Conservation (phyloP, 441 rosid species). For the Gossypium gossypioides region DNA sequence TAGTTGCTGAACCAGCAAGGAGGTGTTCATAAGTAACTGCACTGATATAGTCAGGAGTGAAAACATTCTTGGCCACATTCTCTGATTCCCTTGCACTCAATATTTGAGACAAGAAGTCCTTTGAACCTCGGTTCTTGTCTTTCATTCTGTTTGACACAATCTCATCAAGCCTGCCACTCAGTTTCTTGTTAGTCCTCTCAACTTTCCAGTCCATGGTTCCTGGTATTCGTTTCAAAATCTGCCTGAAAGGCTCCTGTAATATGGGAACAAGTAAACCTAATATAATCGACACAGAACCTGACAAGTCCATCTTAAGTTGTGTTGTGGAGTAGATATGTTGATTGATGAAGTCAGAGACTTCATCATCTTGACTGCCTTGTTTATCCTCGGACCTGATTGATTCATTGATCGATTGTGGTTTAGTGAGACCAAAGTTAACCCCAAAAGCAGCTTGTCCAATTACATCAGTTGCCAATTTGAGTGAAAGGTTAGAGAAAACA, state of each 20-base stretch:
- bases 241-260: slow-evolving; percentile 84
- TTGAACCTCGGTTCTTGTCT: slow-evolving; percentile 40
- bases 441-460: slow-evolving; percentile 94
- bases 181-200: slow-evolving; percentile 44
- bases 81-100: slow-evolving; percentile 60
- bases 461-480: slow-evolving; percentile 73
- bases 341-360: slow-evolving; percentile 60
- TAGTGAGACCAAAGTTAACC: slow-evolving; percentile 69
- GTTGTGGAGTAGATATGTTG: slow-evolving; percentile 89
- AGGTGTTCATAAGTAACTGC: slow-evolving; percentile 87
- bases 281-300: slow-evolving; percentile 76
- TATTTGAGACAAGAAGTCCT: slow-evolving; percentile 70
- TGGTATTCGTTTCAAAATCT: slow-evolving; percentile 71
- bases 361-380: slow-evolving; percentile 20
- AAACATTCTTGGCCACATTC: slow-evolving; percentile 34
- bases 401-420: slow-evolving; percentile 23
- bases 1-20: slow-evolving; percentile 86
- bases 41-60: slow-evolving; percentile 61
- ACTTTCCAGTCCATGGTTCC: slow-evolving; percentile 86
- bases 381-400: slow-evolving; percentile 3
- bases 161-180: slow-evolving; percentile 55
- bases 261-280: slow-evolving; percentile 66
- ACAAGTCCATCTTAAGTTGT: slow-evolving; percentile 86
- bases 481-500: slow-evolving; percentile 61
- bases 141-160: slow-evolving; percentile 61